Conservation (phyloP, 768 basidiomycete genomes). For the Boletellus ananiceps region DNA sequence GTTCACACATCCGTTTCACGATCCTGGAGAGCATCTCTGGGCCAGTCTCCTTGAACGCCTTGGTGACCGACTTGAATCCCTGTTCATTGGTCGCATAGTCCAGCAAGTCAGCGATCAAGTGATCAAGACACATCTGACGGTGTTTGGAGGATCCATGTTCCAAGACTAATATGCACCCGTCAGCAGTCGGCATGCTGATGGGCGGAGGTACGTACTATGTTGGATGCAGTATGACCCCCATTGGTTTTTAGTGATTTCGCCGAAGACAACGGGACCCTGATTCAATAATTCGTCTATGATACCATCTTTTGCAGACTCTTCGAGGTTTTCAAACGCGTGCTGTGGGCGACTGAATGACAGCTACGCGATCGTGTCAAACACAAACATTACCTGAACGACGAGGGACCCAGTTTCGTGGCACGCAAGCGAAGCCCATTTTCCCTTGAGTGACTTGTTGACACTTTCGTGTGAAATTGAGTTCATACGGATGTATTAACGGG, state of each 20-base stretch:
- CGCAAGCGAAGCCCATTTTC: conserved; percentile 85
- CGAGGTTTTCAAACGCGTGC: conserved; percentile 85
- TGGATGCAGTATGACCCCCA: conserved; percentile 89
- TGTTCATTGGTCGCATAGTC: conserved; percentile 81
- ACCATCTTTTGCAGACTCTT: conserved; percentile 77
- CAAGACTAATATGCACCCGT: conserved; percentile 46
- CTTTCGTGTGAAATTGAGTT: conserved; percentile 34
- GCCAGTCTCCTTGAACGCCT: conserved; percentile 82
- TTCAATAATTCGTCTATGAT: conserved; percentile 82
- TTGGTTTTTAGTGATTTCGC: conserved; percentile 79
- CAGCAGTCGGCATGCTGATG: conserved; percentile 1
- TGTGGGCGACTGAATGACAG: conserved; percentile 26
- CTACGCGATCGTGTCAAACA: not conserved
- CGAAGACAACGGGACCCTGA: conserved; percentile 61
- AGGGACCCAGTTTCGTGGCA: conserved; percentile 89
- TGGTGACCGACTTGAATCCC: conserved; percentile 83
- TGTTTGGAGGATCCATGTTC: conserved; percentile 81
- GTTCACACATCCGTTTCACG: conserved; percentile 80
- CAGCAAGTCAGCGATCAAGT: conserved; percentile 69
- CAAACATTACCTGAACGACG: conserved; percentile 65
- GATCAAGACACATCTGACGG: conserved; percentile 70
- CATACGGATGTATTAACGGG: not conserved
- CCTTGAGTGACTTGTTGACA: conserved; percentile 82
- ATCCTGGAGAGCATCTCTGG: conserved; percentile 70
- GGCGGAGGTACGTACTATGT: conserved; percentile 53